Percentiles rank a stretch among this genome's conserved stretches.
These are phyloP conservation scores for Fusarium irregulare DNA, from an alignment of 2,329 filamentous ascomycete genomes.

Conservation along the genomic window DNA sequence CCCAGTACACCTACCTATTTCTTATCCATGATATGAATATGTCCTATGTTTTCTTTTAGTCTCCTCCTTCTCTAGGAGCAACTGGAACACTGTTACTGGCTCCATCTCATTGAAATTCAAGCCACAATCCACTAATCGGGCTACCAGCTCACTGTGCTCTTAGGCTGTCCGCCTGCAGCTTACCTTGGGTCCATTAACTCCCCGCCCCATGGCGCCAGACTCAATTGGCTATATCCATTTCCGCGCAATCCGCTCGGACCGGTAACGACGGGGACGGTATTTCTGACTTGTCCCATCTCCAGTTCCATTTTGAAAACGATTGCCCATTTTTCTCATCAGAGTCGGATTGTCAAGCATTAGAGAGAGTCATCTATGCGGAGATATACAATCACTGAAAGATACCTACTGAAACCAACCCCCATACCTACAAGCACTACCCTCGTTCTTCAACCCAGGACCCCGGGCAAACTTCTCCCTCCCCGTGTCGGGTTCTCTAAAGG, in stretches of 20 bases:
- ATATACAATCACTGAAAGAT: not conserved
- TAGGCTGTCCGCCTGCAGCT: not conserved
- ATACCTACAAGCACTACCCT: not conserved
- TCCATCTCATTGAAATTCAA: not conserved
- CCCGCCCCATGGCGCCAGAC: constrained; percentile 6
- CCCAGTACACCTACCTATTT: not conserved
- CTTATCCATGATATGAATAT: not conserved
- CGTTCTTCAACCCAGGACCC: not conserved
- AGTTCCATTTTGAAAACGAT: not conserved
- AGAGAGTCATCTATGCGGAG: not conserved
- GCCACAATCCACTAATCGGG: constrained; percentile 6
- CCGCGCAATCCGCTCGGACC: constrained; percentile 1
- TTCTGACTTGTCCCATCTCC: constrained; percentile 3
- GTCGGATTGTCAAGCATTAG: not conserved
- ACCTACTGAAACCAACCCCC: not conserved
- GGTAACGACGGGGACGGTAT: constrained; percentile 2
- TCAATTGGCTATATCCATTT: constrained; percentile 2
- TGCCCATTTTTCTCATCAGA: not conserved
- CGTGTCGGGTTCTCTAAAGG: constrained; percentile 19
- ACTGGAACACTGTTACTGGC: not conserved
- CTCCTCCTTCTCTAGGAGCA: not conserved
- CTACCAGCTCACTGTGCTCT: not conserved
- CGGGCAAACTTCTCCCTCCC: constrained; percentile 1
- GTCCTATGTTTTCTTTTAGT: not conserved
- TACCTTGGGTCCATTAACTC: not conserved